phyloP scores from a whole-genome alignment of 148 eudicot genomes.

The Vaccinium darrowii region DNA sequence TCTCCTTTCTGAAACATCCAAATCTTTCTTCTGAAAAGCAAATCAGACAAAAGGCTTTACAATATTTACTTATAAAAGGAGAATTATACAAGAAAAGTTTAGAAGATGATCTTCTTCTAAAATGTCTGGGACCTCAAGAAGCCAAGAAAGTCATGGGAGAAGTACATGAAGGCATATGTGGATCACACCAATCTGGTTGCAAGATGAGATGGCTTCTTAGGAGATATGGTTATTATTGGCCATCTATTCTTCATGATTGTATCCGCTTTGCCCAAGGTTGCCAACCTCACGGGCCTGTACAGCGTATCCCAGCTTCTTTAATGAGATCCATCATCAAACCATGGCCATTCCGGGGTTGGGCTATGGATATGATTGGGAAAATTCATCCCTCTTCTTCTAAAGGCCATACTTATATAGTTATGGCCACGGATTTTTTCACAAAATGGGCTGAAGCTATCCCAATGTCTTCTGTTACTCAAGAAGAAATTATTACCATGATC shows the following conservation, averaged over 20 bases:
- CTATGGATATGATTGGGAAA: neutral
- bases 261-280: neutral
- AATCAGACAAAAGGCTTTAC: too few species aligned
- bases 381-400: neutral
- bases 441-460: neutral
- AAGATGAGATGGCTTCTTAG: neutral
- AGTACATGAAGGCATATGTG: neutral
- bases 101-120: neutral
- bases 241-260: neutral
- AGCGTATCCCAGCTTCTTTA: neutral
- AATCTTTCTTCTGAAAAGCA: too few species aligned
- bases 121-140: neutral
- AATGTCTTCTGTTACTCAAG: neutral
- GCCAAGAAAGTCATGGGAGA: neutral
- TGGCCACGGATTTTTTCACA: neutral
- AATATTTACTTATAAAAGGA: too few species aligned
- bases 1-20: too few species aligned
- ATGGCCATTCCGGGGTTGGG: neutral
- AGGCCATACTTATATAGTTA: neutral
- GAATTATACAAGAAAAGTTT: neutral
- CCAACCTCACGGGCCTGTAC: neutral
- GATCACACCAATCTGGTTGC: neutral
- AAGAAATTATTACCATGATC: neutral
- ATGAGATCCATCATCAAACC: neutral
- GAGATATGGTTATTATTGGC: neutral